phyloP scores from a whole-genome alignment of 345 rosid genomes.

The Eucalyptus microcorys region DNA sequence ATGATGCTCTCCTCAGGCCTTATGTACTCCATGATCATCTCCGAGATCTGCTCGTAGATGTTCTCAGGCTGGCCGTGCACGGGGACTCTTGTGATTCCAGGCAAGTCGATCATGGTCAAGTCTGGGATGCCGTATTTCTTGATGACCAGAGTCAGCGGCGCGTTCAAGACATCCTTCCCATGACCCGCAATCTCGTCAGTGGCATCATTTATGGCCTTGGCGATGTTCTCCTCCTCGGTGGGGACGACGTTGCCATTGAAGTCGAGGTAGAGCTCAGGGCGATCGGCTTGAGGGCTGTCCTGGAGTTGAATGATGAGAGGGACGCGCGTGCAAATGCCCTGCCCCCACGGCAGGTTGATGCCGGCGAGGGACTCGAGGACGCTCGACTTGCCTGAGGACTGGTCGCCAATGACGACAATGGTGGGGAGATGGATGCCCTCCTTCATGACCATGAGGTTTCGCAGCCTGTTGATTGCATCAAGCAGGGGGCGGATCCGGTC shows the following conservation, averaged over 20 bases:
- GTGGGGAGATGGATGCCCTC: constrained; percentile 48
- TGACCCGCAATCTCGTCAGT: constrained; percentile 25
- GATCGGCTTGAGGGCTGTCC: neutral
- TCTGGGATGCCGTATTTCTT: constrained; percentile 37
- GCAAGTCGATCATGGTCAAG: constrained; percentile 46
- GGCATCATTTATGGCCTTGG: constrained; percentile 11
- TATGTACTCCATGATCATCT: constrained; percentile 29
- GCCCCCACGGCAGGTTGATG: neutral
- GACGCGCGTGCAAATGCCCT: constrained; percentile 39
- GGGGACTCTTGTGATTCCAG: constrained; percentile 39
- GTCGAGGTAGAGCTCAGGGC: constrained; percentile 19
- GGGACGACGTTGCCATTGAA: constrained; percentile 2
- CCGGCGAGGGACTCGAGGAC: constrained; percentile 21
- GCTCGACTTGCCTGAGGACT: constrained; percentile 31
- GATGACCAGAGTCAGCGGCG: constrained; percentile 24
- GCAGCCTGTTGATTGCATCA: constrained; percentile 28
- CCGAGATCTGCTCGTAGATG: constrained; percentile 28
- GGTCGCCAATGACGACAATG: constrained; percentile 44
- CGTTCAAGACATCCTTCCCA: constrained; percentile 28
- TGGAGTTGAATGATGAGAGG: constrained; percentile 47
- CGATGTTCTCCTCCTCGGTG: constrained; percentile 9
- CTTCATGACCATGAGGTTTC: constrained; percentile 17
- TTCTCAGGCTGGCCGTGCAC: constrained; percentile 38
- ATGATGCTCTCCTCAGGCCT: constrained; percentile 33
- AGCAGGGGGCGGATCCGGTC: constrained; percentile 32